Evolutionary conservation across 345 rosid genomes (phyloP), one percentile per base, ranked within the genome.

Genomic region (Cardamine chenopodiifolia): DNA sequence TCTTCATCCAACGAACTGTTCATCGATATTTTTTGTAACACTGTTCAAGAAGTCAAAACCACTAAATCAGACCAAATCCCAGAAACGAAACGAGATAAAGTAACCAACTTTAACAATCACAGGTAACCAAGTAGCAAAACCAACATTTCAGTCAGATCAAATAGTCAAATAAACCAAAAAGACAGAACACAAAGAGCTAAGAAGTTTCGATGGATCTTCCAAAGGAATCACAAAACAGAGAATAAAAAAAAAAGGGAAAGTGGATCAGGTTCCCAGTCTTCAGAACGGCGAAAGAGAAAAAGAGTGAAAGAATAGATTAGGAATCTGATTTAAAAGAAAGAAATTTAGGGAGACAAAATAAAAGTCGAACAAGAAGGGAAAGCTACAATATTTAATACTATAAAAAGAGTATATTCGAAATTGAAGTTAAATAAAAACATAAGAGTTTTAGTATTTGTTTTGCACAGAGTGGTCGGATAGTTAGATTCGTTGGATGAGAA

Each of bases 1-100:
- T 64, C 89, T 81, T 66, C 81, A 78, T 78, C 56, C 68, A 71
- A 72, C 17, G 23, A 57, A 72, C 77, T 78, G 77, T 65, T 78
- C 75, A 70, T 76, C 70, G 66, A 70, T 37, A 22, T n/a, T 59
- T 48, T 39, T 10, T 2, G 15, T 40, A 56, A 58, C 67, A 29
- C 61, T 66, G 73, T 47, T 48, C 25, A 42, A 59, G 31, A 39
- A 45, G 48, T 62, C 62, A 66, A 66, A 55, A 18, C 32, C 29
- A 8, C n/a, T 5, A 2, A 60, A 55, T 23, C 58, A 56, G 65
- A 65, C 50, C 15, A 74, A 56, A 65, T 25, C 72, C 7, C 14
- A 19, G 10, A 31, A 64, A 0, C 71, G n/a, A 42, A 42, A 40
- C 68, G 3, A 14, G 20, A 18, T 6, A 52, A 66, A 66, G 67